phyloP scores from a whole-genome alignment of 1,284 basidiomycete species.

The Trichosporon coremiiforme region DNA sequence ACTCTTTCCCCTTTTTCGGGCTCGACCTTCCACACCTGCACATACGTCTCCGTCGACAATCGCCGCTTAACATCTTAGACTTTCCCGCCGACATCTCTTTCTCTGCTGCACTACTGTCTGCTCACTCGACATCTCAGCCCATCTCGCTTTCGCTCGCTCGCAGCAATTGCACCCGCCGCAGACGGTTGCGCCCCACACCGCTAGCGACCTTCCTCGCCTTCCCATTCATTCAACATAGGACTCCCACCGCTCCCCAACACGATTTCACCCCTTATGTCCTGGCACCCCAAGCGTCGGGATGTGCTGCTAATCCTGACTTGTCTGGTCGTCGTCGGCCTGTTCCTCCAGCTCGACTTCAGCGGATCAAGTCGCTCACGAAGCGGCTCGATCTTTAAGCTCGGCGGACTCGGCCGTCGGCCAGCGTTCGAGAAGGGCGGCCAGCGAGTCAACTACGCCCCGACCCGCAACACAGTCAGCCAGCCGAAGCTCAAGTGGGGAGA shows the following conservation, averaged over 20 bases:
- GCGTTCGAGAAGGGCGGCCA: conserved; percentile 10
- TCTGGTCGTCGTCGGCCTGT: conserved; percentile 46
- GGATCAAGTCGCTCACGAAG: background rate
- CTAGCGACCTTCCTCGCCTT: background rate
- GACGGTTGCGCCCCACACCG: background rate
- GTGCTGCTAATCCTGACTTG: conserved; percentile 49
- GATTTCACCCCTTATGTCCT: conserved; percentile 29
- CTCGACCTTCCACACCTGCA: background rate
- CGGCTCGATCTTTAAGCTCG: conserved; percentile 40
- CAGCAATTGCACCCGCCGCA: background rate
- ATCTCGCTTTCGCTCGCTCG: background rate
- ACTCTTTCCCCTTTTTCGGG: background rate
- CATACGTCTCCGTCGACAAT: background rate
- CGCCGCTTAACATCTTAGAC: background rate
- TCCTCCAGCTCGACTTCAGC: conserved; percentile 51
- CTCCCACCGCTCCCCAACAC: background rate
- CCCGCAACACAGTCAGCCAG: conserved; percentile 31
- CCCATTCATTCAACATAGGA: background rate
- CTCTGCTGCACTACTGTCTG: background rate
- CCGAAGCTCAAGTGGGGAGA: conserved; percentile 51
- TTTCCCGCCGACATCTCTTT: background rate
- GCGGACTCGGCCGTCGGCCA: conserved; percentile 19
- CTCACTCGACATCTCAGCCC: background rate
- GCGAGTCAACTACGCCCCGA: conserved; percentile 21
- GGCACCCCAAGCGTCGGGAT: conserved; percentile 52